Conservation (phyloP, 2,329 filamentous ascomycete genomes). For the Arachnomyces sp. region DNA sequence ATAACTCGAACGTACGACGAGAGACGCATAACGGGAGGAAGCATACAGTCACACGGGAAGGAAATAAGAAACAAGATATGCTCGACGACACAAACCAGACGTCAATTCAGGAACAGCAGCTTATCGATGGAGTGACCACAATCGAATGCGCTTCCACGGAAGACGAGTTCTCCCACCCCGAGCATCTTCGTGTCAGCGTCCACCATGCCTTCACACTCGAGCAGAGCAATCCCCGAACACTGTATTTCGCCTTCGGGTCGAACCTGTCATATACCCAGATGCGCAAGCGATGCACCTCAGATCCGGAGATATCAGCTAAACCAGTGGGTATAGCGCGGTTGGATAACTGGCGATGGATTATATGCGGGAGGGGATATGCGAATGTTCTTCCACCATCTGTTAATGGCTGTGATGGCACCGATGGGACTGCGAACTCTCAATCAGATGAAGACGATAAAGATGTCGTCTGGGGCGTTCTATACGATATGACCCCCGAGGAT, state of each 20-base stretch:
- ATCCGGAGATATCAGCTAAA: constrained; percentile 24
- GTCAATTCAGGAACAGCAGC: no score
- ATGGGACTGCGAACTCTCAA: constrained; percentile 11
- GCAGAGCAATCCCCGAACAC: constrained; percentile 3
- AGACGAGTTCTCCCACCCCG: no score
- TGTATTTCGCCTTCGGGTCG: constrained; percentile 39
- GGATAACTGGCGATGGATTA: constrained; percentile 33
- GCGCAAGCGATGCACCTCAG: constrained; percentile 26
- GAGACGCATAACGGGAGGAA: no score
- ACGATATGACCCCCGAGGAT: constrained; percentile 30
- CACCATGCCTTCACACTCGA: no score
- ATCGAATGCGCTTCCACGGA: no score
- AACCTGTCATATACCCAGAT: constrained; percentile 37
- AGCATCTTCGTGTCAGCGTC: no score
- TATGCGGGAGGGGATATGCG: constrained; percentile 34
- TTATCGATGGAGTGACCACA: no score
- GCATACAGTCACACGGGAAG: no score
- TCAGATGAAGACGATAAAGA: constrained; percentile 11
- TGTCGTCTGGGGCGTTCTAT: constrained; percentile 33
- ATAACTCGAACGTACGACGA: no score
- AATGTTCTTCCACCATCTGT: constrained; percentile 27
- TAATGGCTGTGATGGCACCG: neutral
- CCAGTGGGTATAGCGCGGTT: constrained; percentile 33
- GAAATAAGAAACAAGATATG: no score
- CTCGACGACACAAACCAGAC: no score